Evolutionary conservation across 2,329 filamentous ascomycete species (phyloP).

Genomic region (Harringtonia aguacate): DNA sequence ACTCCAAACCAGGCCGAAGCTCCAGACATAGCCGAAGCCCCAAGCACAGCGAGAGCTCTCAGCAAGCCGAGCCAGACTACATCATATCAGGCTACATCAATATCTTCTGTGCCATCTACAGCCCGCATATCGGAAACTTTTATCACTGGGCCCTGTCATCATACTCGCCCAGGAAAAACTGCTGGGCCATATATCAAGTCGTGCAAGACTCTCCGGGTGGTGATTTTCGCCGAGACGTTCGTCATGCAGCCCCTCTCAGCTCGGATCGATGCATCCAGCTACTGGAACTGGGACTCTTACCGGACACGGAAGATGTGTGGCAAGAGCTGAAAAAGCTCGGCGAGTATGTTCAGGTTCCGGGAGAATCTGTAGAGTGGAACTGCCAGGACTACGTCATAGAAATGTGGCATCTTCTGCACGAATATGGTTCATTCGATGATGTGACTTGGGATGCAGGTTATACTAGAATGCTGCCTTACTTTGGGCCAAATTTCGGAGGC

Average conservation of each 20-base stretch:
- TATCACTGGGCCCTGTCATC: neutral
- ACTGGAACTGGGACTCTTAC: neutral
- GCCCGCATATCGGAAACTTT: neutral
- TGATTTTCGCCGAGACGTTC: neutral
- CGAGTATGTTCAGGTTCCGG: neutral
- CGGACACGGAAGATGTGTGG: neutral
- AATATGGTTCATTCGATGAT: neutral
- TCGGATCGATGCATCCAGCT: neutral
- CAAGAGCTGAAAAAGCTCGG: neutral
- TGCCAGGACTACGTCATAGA: conserved; percentile 1
- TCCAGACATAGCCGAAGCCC: neutral
- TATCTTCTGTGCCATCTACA: neutral
- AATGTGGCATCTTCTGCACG: neutral
- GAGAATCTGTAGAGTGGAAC: neutral
- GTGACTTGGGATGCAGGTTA: neutral
- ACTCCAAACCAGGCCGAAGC: neutral
- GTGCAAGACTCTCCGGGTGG: neutral
- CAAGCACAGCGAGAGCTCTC: neutral
- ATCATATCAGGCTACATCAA: neutral
- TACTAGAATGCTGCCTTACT: neutral
- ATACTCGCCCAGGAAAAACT: neutral
- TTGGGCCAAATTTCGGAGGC: neutral
- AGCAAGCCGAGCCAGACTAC: neutral
- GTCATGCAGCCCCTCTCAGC: neutral
- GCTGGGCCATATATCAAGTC: neutral